Conservation (phyloP, 805 yeast genomes). For the Hanseniaspora opuntiae region DNA sequence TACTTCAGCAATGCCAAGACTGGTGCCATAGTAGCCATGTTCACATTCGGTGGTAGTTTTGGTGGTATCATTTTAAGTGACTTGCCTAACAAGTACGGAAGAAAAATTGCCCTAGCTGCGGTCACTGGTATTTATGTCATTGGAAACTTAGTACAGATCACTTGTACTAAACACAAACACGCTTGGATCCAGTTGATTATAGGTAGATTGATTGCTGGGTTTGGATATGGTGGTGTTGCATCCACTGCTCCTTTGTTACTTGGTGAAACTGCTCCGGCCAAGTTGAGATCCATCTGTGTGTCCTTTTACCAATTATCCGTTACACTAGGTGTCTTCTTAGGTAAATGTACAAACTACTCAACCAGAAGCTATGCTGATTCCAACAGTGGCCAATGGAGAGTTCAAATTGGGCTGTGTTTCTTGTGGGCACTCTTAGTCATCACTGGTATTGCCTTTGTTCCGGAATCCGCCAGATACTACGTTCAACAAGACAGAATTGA, state of each 20-base stretch:
- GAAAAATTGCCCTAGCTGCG: conserved; percentile 49
- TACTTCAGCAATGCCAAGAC: conserved; percentile 40
- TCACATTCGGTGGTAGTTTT: conserved; percentile 63
- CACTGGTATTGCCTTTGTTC: conserved; percentile 37
- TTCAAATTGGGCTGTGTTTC: conserved; percentile 48
- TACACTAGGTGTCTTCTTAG: conserved; percentile 62
- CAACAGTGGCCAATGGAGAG: conserved; percentile 52
- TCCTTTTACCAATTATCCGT: conserved; percentile 59
- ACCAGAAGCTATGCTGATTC: conserved; percentile 28
- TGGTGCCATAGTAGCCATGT: conserved; percentile 46
- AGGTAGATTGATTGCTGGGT: conserved; percentile 57
- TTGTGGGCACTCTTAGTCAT: conserved; percentile 32
- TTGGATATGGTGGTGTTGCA: conserved; percentile 66
- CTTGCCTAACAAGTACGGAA: conserved; percentile 49
- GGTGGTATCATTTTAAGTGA: conserved; percentile 52
- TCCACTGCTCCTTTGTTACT: conserved; percentile 64
- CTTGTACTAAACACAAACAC: conserved; percentile 25
- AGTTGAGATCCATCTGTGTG: conserved; percentile 58
- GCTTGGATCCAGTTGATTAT: conserved; percentile 61
- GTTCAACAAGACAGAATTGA: conserved; percentile 42
- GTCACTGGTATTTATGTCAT: conserved; percentile 51
- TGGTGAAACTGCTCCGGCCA: conserved; percentile 28
- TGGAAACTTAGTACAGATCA: conserved; percentile 53
- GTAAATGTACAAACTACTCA: conserved; percentile 63
- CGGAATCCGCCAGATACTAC: conserved; percentile 62